Conservation (phyloP, 306 rosid species). For the Phaseolus lunatus region DNA sequence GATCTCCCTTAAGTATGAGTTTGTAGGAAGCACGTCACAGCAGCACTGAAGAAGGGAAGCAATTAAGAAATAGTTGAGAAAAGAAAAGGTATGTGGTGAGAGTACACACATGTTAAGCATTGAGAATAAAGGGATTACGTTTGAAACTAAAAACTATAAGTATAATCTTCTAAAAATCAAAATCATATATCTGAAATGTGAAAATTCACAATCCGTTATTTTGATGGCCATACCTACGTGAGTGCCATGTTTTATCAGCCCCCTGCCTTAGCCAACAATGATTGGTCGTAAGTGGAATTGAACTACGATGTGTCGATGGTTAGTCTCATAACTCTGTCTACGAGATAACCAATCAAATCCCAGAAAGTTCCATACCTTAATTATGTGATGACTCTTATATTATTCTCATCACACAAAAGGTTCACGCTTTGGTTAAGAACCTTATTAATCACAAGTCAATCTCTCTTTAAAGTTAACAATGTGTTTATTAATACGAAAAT, state of each 20-base stretch:
- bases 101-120: not conserved
- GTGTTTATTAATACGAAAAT: no score
- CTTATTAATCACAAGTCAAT: not conserved
- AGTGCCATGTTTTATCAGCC: not conserved
- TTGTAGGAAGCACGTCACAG: not conserved
- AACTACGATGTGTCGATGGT: not conserved
- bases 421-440: no score
- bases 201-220: no score
- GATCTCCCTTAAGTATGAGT: conserved; percentile 24
- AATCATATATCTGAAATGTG: no score
- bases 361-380: not conserved
- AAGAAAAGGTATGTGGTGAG: not conserved
- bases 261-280: not conserved
- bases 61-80: not conserved
- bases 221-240: conserved; percentile 18
- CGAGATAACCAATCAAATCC: not conserved
- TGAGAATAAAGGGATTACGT: no score
- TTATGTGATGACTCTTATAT: not conserved
- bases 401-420: not conserved
- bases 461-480: not conserved
- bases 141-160: no score
- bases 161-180: no score
- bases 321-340: not conserved
- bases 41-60: not conserved
- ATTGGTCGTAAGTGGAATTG: not conserved